Evolutionary conservation across 805 yeast species (phyloP).

Genomic region (Pichia kluyveri): DNA sequence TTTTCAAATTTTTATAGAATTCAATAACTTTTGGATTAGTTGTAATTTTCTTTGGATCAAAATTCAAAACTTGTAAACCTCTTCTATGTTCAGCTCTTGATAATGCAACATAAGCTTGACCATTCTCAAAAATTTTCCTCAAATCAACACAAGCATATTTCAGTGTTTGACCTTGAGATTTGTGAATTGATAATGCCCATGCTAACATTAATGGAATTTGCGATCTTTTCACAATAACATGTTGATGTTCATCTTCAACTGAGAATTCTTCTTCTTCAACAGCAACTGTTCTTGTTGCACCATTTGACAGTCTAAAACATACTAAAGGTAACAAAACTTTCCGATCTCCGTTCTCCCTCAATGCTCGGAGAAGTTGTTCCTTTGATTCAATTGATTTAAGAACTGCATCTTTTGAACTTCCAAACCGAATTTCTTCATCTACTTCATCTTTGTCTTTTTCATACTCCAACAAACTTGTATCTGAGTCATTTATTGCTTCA

Average conservation of each 20-base stretch:
- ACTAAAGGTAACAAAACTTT: slow-evolving; percentile 54
- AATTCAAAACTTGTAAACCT: slow-evolving; percentile 76
- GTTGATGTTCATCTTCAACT: slow-evolving; percentile 64
- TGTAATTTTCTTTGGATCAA: slow-evolving; percentile 50
- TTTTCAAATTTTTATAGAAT: slow-evolving; percentile 49
- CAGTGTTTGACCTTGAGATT: slow-evolving; percentile 90
- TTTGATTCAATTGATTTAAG: background rate
- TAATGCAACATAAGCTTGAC: slow-evolving; percentile 93
- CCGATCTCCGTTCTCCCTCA: background rate
- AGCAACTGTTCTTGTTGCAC: slow-evolving; percentile 62
- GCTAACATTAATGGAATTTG: slow-evolving; percentile 90
- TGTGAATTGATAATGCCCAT: slow-evolving; percentile 94
- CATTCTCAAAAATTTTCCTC: slow-evolving; percentile 69
- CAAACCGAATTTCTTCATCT: background rate
- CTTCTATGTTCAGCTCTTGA: slow-evolving; percentile 75
- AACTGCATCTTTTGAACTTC: background rate
- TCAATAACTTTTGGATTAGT: slow-evolving; percentile 63
- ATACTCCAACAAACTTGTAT: background rate
- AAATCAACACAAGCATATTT: slow-evolving; percentile 72
- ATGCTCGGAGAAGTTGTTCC: background rate
- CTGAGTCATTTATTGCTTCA: background rate
- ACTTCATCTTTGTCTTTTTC: background rate
- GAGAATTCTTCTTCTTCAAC: slow-evolving; percentile 80
- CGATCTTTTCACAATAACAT: slow-evolving; percentile 57
- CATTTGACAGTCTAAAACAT: slow-evolving; percentile 62